Base-by-base conservation (phyloP, 2,329 filamentous ascomycete genomes). In the Scedosporium boydii region DNA sequence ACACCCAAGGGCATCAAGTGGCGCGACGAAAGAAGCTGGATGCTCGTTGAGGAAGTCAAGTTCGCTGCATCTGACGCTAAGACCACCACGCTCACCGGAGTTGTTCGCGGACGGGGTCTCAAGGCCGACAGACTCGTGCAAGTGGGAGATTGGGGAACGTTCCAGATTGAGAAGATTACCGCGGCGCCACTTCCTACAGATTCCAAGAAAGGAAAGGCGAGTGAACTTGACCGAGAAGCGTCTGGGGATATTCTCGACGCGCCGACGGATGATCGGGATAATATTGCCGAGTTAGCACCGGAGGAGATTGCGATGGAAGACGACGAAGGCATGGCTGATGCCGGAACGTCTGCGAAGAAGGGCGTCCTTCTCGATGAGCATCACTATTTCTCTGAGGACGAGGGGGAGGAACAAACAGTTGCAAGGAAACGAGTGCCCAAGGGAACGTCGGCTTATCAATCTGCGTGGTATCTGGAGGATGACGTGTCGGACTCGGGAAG, bases 21-120 rank as follows among this genome's bases (percentile, higher is more conserved):
- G 95, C 86, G 95, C 68, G 95, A 99, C 60, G 91, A 96, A 67
- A 84, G 95, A 68, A 96, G 92, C 69, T 99, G 95, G 90, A 91
- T 99, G 88, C 78, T 96, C 63, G 85, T 93, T 4, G 95, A 99
- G 67, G 84, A 93, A 29, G 80, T 96, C 61, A 77, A 84, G 67
- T 96, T 92, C 82, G 82, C 85, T 10, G 80, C 84, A 29, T 79
- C 76, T 4, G 80, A 81, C 10, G 78, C 81, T 1, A 81, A 83
- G n/a, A 78, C 86, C 51, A 89, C 91, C 7, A 78, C 93, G 6
- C 72, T 99, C 51, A 96, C 91, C 0, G 95, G 95, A 67, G 85
- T 95, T 3, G 86, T 98, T 29, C 84, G 95, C 70, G 95, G 95
- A 41, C 90, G 87, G 70, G 88, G 89, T 7, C 74, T 99, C 60